Percentiles rank a stretch among this genome's conserved stretches.
Conservation (phyloP, 805 yeast species). For the Wickerhamomyces sydowiorum region DNA sequence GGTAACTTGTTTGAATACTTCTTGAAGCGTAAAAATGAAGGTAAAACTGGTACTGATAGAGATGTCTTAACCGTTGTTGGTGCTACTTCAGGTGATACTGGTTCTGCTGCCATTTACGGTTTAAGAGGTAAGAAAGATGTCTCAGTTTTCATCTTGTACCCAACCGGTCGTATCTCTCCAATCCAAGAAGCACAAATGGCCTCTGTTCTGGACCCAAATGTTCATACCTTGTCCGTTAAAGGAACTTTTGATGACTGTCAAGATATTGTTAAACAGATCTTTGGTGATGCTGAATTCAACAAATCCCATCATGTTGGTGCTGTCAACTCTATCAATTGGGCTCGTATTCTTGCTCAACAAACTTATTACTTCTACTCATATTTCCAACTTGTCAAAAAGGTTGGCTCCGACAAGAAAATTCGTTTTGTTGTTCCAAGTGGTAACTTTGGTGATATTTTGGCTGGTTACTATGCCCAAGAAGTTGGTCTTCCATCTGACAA, state of each 20-base stretch:
- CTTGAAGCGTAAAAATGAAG: slow-evolving; percentile 64
- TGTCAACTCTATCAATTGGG: slow-evolving; percentile 98
- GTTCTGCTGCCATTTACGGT: slow-evolving; percentile 98
- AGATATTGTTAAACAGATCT: slow-evolving; percentile 88
- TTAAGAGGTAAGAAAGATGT: slow-evolving; percentile 95
- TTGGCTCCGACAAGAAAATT: slow-evolving; percentile 39
- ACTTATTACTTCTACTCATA: slow-evolving; percentile 93
- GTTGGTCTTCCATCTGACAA: slow-evolving; percentile 93
- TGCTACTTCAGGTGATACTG: slow-evolving; percentile 99
- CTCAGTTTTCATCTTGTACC: slow-evolving; percentile 93
- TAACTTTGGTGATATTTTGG: slow-evolving; percentile 96
- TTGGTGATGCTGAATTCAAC: slow-evolving; percentile 87
- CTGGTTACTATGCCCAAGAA: slow-evolving; percentile 89
- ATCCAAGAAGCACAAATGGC: slow-evolving; percentile 99
- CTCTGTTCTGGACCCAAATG: slow-evolving; percentile 86
- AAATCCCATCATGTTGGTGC: slow-evolving; percentile 92
- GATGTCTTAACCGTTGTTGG: slow-evolving; percentile 94
- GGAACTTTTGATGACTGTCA: slow-evolving; percentile 99
- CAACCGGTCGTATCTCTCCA: slow-evolving; percentile 96
- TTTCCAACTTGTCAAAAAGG: slow-evolving; percentile 55
- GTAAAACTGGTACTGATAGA: slow-evolving; percentile 48
- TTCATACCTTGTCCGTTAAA: slow-evolving; percentile 89
- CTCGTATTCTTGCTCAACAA: slow-evolving; percentile 95
- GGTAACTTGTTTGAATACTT: slow-evolving; percentile 96
- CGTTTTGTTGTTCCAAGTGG: slow-evolving; percentile 96